Evolutionary conservation across 306 rosid genomes (phyloP).

Genomic region (Neltuma alba): DNA sequence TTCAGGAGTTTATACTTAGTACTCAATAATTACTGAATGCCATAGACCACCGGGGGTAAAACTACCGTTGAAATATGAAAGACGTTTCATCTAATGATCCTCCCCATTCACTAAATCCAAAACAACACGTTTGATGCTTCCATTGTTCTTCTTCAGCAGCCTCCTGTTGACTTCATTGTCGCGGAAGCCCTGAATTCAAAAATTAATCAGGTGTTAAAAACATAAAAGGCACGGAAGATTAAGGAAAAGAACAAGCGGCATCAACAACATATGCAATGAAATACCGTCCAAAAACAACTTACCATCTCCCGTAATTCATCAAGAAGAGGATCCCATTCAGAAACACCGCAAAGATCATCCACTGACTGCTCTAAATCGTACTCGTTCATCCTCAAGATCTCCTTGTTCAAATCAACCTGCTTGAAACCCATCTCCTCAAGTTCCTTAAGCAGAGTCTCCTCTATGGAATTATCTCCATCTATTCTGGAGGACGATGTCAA

Average conservation of each 20-base stretch:
- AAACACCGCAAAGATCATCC: slow-evolving; percentile 77
- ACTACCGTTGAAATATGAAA: neutral
- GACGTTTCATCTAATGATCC: slow-evolving; percentile 39
- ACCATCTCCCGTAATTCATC: slow-evolving; percentile 87
- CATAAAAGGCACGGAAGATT: neutral
- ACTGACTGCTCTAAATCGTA: slow-evolving; percentile 75
- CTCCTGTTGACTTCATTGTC: slow-evolving; percentile 67
- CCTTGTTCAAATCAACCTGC: slow-evolving; percentile 75
- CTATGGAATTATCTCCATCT: slow-evolving; percentile 40
- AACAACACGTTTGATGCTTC: slow-evolving; percentile 88
- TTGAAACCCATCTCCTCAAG: slow-evolving; percentile 87
- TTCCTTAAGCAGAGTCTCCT: slow-evolving; percentile 75
- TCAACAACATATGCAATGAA: neutral
- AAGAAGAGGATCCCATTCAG: slow-evolving; percentile 90
- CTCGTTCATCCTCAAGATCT: slow-evolving; percentile 68
- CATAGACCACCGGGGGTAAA: neutral
- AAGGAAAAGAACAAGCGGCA: neutral
- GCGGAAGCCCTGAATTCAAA: slow-evolving; percentile 69
- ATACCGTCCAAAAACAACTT: slow-evolving; percentile 11
- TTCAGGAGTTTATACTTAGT: neutral
- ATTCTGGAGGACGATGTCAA: slow-evolving; percentile 40
- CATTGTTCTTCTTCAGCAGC: slow-evolving; percentile 83
- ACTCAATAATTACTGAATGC: neutral
- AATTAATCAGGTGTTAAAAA: slow-evolving; percentile 10
- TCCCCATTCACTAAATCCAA: slow-evolving; percentile 79